Evolutionary conservation across 2,329 filamentous ascomycete genomes (phyloP), one percentile per base, ranked within the genome.

Genomic region (Torrubiellomyces zombiae): DNA sequence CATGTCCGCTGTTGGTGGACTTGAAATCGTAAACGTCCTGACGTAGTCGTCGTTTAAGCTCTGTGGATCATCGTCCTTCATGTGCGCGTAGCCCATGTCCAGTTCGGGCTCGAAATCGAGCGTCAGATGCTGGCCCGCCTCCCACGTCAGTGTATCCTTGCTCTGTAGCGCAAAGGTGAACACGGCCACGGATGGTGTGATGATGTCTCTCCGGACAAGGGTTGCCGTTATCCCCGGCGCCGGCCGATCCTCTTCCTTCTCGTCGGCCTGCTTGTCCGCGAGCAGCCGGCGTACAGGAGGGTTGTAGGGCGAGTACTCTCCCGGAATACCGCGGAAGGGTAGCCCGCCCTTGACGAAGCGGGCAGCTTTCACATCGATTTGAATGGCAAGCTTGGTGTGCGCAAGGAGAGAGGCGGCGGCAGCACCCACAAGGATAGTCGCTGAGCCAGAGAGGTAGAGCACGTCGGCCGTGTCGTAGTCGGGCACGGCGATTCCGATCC

Each of bases 1-100:
- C 1, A 21, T 25, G 23, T 34, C 45, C 25, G 30, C 31, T 6
- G 25, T 33, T 0, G 72, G 67, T 2, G 55, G 48, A 3, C 64
- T 79, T 2, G 75, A 79, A 0, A 92, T 63, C 2, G 82, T 92
- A 40, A 92, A 92, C 0, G 81, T 91, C 15, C 82, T 60, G 4
- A 89, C 58, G 32, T 70, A 85, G 43, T 93, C 81, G 42, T 92
- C 82, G 38, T 92, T 93, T 10, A 92, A 46, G 37, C 71, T 78
- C 34, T 63, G 62, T 5, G 82, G 82, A 35, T 91, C 80, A 29
- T 77, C 69, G 33, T 91, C 74, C 3, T 71, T 60, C 82, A 92
- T 92, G 44, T 92, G 83, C 24, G 63, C 67, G 47, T 82, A 92
- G 1, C 82, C 82, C 8, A 59, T 47, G 33, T 77, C 69, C 2